Evolutionary conservation across 2,329 filamentous ascomycete genomes (phyloP), one percentile per base, ranked within the genome.

Genomic region (Diaporthe nobilis): DNA sequence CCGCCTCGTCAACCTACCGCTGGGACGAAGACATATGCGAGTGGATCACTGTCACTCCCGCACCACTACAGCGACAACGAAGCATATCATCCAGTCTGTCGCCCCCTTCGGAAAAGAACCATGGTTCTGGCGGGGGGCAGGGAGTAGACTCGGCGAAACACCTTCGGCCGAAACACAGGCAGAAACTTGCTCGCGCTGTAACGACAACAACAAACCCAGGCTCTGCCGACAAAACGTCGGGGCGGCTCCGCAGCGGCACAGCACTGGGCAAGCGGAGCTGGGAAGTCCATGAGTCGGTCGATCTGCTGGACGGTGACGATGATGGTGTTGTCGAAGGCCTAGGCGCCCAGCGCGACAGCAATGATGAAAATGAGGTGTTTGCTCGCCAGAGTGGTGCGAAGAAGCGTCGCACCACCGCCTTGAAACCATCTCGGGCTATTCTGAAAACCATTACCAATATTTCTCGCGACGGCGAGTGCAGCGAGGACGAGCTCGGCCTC

Each of bases 11-110:
- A n/a, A 51, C 71, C 6, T 82, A 83, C 58, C 78, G 79, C 9
- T 85, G 83, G 83, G 83, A 85, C 31, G 83, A 84, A 31, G 83
- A 81, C n/a, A 84, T 85, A 70, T 83, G 82, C 73, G 83, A 85
- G 77, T 85, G 83, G 83, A 80, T 84, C 17, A 78, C 80, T 3
- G 77, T 77, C 8, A 81, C 78, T 12, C 73, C 70, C 22, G 70
- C 57, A 31, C 63, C 61, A 25, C n/a, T 31, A 15, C 57, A 57
- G 42, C 51, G 49, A n/a, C 20, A 31, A 17, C 61, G 49, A 63
- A 51, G 47, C 20, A 12, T 44, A 10, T 42, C 55, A n/a, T 34
- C 31, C 65, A 51, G 47, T 25, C 31, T 68, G 47, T 61, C 25
- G 37, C 42, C 67, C 42, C n/a, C 47, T 55, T 17, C 31, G 67